These are phyloP conservation scores for Rutstroemia sp. DNA, from an alignment of 2,329 filamentous ascomycete genomes.

Conservation along the genomic window DNA sequence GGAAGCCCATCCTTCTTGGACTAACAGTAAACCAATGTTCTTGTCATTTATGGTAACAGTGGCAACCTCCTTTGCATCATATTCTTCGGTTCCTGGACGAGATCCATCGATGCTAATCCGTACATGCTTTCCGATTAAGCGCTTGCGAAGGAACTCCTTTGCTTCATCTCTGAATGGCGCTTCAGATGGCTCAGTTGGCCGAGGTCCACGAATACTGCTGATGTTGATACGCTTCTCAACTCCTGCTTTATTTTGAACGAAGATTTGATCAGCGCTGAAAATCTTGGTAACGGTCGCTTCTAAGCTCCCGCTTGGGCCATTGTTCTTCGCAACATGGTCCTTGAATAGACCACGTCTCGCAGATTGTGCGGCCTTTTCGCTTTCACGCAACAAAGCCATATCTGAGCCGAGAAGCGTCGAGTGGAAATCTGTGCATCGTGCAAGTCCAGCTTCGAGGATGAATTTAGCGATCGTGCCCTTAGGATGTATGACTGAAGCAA, in stretches of 20 bases:
- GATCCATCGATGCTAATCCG: slow-evolving; percentile 83
- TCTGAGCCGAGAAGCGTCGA: slow-evolving; percentile 83
- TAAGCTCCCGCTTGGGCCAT: slow-evolving; percentile 52
- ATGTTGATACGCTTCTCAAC: slow-evolving; percentile 84
- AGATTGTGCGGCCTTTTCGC: slow-evolving; percentile 78
- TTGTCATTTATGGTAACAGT: slow-evolving; percentile 78
- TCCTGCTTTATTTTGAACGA: slow-evolving; percentile 77
- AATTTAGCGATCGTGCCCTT: slow-evolving; percentile 90
- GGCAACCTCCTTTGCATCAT: slow-evolving; percentile 90
- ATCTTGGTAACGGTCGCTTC: slow-evolving; percentile 84
- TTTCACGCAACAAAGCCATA: slow-evolving; percentile 78
- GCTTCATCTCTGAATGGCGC: slow-evolving; percentile 85
- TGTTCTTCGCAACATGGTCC: slow-evolving; percentile 64
- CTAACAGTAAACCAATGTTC: slow-evolving; percentile 75
- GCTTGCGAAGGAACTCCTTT: slow-evolving; percentile 93
- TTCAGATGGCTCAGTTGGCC: slow-evolving; percentile 78
- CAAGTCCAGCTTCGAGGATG: slow-evolving; percentile 80
- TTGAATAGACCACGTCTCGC: slow-evolving; percentile 74
- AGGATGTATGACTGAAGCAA: slow-evolving; percentile 81
- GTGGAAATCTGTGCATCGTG: slow-evolving; percentile 91
- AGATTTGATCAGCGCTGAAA: slow-evolving; percentile 81
- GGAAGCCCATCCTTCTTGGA: slow-evolving; percentile 89
- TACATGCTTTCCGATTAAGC: slow-evolving; percentile 91
- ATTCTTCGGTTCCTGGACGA: slow-evolving; percentile 82
- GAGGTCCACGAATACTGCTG: slow-evolving; percentile 90